These are phyloP conservation scores for Botrytis pseudocinerea DNA, from an alignment of 2,329 filamentous ascomycete genomes.

Conservation along the genomic window DNA sequence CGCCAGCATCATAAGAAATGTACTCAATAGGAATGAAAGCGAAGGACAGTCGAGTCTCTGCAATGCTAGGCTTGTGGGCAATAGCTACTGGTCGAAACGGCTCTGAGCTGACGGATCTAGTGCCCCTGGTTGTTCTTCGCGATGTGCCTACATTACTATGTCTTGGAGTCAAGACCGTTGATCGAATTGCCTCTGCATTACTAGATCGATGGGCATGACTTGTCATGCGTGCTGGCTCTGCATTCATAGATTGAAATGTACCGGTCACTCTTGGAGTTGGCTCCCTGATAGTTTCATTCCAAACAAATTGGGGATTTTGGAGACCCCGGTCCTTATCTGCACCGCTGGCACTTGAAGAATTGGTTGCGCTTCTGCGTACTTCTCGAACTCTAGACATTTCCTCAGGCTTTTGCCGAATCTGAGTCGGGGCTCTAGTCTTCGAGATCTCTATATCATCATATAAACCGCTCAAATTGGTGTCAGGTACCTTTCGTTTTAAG, in stretches of 20 bases:
- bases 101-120: background rate
- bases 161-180: background rate
- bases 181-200: background rate
- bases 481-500: background rate
- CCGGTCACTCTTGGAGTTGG: background rate
- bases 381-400: background rate
- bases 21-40: background rate
- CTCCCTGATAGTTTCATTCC: background rate
- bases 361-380: background rate
- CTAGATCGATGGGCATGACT: no score
- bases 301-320: background rate
- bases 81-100: background rate
- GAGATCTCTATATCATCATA: background rate
- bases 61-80: background rate
- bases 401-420: background rate
- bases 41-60: background rate
- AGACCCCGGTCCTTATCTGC: background rate
- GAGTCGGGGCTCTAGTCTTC: background rate
- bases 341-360: background rate
- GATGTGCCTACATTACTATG: no score
- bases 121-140: background rate
- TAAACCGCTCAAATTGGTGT: background rate
- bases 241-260: background rate
- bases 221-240: background rate
- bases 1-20: constrained; percentile 12